These are phyloP conservation scores for Coemansia sp. DNA, from an alignment of 192 early-diverging fungal species.

Conservation along the genomic window DNA sequence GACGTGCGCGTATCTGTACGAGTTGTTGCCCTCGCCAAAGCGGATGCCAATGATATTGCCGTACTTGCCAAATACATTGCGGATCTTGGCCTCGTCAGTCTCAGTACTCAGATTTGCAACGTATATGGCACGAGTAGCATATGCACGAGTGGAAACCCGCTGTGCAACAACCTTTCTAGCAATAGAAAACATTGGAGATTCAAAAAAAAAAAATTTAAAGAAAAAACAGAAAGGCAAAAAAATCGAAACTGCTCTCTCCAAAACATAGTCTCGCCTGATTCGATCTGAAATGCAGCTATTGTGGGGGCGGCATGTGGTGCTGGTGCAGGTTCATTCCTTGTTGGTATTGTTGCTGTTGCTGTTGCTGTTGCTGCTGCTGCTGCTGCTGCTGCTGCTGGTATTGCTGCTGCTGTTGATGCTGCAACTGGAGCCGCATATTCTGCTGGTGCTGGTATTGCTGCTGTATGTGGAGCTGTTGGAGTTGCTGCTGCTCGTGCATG, in stretches of 20 bases:
- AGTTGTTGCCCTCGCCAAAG: slow-evolving; percentile 5
- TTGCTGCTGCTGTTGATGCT: slow-evolving; percentile 31
- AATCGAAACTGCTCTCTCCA: background rate
- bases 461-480: slow-evolving; percentile 30
- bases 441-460: slow-evolving; percentile 42
- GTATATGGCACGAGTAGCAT: slow-evolving; percentile 25
- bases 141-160: slow-evolving; percentile 17
- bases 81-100: slow-evolving; percentile 6
- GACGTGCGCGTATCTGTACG: slow-evolving; percentile 28
- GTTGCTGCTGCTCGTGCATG: slow-evolving; percentile 35
- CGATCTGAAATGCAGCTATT: background rate
- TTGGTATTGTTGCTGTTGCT: slow-evolving; percentile 28
- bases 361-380: slow-evolving; percentile 36
- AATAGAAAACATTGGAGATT: slow-evolving; percentile 17
- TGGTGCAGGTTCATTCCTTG: slow-evolving; percentile 17
- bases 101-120: slow-evolving; percentile 14
- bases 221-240: background rate
- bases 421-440: slow-evolving; percentile 9
- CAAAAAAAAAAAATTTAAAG: background rate
- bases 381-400: slow-evolving; percentile 15
- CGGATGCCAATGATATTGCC: slow-evolving; percentile 25
- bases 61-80: slow-evolving; percentile 21
- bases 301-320: slow-evolving; percentile 9
- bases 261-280: too few species aligned
- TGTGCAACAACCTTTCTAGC: slow-evolving; percentile 1